These are phyloP conservation scores for Sarocladium strictum DNA, from an alignment of 2,329 filamentous ascomycete genomes.

Conservation along the genomic window DNA sequence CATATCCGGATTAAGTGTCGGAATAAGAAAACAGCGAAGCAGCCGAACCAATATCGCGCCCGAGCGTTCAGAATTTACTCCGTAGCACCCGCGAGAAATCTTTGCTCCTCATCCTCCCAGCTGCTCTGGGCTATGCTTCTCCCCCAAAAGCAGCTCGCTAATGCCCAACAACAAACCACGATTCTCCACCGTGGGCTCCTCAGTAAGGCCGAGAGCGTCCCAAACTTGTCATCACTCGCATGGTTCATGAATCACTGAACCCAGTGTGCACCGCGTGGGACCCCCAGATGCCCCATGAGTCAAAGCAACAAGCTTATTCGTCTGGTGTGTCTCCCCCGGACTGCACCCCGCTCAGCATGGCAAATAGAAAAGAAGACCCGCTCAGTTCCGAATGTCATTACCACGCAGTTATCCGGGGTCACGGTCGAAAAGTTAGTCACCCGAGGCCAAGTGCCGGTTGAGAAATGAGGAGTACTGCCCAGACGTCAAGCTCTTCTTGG, in stretches of 20 bases:
- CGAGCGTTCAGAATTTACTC: too few species aligned
- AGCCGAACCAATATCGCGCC: too few species aligned
- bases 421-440: neutral
- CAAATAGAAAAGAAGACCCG: neutral
- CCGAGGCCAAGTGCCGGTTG: conserved; percentile 8
- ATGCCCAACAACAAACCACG: too few species aligned
- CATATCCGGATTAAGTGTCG: too few species aligned
- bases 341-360: neutral
- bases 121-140: too few species aligned
- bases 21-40: too few species aligned
- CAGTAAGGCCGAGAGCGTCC: neutral
- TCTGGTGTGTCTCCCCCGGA: neutral
- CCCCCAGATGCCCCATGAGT: neutral
- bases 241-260: neutral
- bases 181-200: neutral
- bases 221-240: neutral
- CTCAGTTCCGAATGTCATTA: neutral
- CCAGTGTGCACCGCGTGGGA: neutral
- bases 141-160: too few species aligned
- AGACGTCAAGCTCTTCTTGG: neutral
- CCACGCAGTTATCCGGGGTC: neutral
- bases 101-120: too few species aligned
- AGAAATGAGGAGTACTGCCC: neutral
- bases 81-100: too few species aligned
- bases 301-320: neutral